Percentiles rank a stretch among this genome's conserved stretches.
These are phyloP conservation scores for Penicillium antarcticum DNA, from an alignment of 495 filamentous ascomycete genomes.

Conservation along the genomic window DNA sequence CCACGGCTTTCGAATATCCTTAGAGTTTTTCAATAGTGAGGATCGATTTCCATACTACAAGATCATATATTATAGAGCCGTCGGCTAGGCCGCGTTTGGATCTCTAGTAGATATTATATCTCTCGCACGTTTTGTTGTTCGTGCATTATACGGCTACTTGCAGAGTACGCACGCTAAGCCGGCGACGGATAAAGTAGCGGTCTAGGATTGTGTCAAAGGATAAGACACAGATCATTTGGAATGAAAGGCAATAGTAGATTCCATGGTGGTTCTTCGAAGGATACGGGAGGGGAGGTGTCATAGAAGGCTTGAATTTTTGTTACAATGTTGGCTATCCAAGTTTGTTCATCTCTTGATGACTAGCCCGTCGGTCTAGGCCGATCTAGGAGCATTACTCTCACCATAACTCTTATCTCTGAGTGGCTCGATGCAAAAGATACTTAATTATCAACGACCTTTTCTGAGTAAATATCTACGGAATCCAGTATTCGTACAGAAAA, in stretches of 20 bases:
- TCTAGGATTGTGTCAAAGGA: neutral
- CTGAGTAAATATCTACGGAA: too few relatives aligned
- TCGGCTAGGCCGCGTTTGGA: neutral
- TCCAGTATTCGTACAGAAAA: too few relatives aligned
- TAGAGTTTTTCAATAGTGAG: conserved; percentile 1
- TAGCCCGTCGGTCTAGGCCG: too few relatives aligned
- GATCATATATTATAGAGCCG: conserved; percentile 7
- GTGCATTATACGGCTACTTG: neutral
- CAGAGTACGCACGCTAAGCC: neutral
- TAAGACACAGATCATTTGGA: neutral
- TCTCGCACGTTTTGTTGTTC: neutral
- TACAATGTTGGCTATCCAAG: too few relatives aligned
- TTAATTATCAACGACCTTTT: too few relatives aligned
- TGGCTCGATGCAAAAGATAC: too few relatives aligned
- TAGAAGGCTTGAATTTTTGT: too few relatives aligned
- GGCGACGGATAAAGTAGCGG: neutral
- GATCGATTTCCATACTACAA: conserved; percentile 2
- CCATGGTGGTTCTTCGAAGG: neutral
- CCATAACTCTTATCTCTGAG: too few relatives aligned
- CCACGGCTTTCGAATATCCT: conserved; percentile 1
- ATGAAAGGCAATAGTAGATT: neutral
- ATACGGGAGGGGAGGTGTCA: neutral
- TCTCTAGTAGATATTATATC: neutral
- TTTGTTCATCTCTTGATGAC: too few relatives aligned
- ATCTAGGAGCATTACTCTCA: too few relatives aligned